Evolutionary conservation across 192 early-diverging fungal species (phyloP), one percentile per base, ranked within the genome.

Genomic region (Coemansia sp.): DNA sequence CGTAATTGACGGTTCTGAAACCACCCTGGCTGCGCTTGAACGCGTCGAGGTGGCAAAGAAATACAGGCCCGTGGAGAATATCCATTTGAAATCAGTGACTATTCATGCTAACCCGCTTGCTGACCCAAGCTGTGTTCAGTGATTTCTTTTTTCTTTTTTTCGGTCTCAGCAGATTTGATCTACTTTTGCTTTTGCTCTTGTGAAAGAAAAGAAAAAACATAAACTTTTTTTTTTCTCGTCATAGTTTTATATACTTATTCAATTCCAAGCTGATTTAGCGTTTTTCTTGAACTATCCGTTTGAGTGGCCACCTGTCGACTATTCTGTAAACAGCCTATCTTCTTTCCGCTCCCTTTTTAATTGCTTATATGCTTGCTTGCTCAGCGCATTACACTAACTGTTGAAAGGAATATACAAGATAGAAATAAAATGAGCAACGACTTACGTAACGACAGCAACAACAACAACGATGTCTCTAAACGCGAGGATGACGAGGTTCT

Each of bases 41-140:
- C 90, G 88, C 42, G 71, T 96, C 6, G 90, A 93, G 51, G 92
- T 95, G 12, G 91, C 91, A 56, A 89, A 88, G 38, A 93, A 95
- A 69, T 80, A 90, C 64, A 73, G 90, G 7, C 96, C 97, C 4
- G 66, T 89, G 8, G 87, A 94, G 56, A 89, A 91, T 0, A 85
- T 96, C 12, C 83, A 86, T 64, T 89, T 99, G 20, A 71, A 73
- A 61, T 80, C 78, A 0, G 86, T 94, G 10, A 95, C 90, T 0
- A 91, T 99, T 29, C 95, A 97, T 77, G 95, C 96, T 5, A 99
- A 99, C 75, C 96, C 96, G 11, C 76, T 96, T 18, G 94, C 96
- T 8, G 92, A 96, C 50, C 72, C 77, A 0, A 48, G 16, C 11
- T 73, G 72, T 17, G 20, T 68, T 1, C 56, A 56, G 30, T 80